Base-by-base conservation (phyloP, 805 yeast species). In the Hanseniaspora pseudoguilliermondii region DNA sequence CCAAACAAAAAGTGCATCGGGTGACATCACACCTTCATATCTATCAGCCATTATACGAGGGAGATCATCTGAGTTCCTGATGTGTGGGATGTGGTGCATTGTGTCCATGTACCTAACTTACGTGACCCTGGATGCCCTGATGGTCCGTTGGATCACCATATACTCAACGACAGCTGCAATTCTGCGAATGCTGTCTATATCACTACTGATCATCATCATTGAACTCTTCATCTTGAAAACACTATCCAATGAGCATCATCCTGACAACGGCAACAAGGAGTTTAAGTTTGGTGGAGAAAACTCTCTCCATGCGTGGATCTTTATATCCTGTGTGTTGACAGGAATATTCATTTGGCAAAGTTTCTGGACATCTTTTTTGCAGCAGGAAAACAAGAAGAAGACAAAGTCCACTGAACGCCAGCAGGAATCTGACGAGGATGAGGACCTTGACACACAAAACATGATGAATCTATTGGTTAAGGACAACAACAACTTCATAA, bases 111-210 rank as follows among this genome's bases (percentile, higher is more conserved):
- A 87, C 64, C 72, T 91, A 58, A 82, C 95, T 9, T 88, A 83
- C 68, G 81, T 89, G 1, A 86, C 87, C 3, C 71, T 91, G 36
- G 96, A 90, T 64, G 93, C 96, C 0, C 72, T 91, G 48, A 87
- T 90, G 83, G 84, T 88, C 32, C 75, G 97, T 46, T 91, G 97
- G 95, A 86, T 91, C 29, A 95, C 90, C 44, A 87, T 84, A 44
- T 91, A 91, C 67, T 84, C 89, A 57, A 82, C 87, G 0, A 75
- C 86, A 1, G 97, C 96, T 0, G 95, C 96, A 0, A 86, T 90
- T 18, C 77, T 91, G 21, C 74, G 97, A 54, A 86, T 90, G 76
- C 72, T 89, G 49, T 82, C 95, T 13, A 83, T 88, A 81, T 83
- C 91, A 5, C 71, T 89, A 40, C 74, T 89, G 16, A 74, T 87